These are phyloP conservation scores for Fusarium hainanense DNA, from an alignment of 2,329 filamentous ascomycete species.

Conservation along the genomic window DNA sequence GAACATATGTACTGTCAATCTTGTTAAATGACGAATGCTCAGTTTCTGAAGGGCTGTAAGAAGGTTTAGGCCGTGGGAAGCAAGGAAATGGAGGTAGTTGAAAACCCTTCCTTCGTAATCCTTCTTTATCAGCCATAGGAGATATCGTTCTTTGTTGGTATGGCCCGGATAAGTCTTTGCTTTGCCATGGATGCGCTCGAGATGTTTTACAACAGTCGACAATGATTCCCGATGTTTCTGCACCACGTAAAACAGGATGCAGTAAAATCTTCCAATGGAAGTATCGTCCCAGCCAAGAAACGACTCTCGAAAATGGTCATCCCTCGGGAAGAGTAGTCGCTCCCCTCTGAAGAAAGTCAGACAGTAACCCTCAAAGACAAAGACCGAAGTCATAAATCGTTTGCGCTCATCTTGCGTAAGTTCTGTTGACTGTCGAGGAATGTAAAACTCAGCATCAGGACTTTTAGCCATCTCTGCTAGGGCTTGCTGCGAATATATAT, in stretches of 20 bases:
- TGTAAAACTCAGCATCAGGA: background rate
- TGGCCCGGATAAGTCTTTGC: too few relatives aligned
- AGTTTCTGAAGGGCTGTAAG: background rate
- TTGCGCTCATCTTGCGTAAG: background rate
- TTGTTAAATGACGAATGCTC: too few relatives aligned
- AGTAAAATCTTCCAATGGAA: background rate
- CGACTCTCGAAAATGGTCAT: rapidly evolving
- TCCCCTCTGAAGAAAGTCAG: background rate
- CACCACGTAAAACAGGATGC: background rate
- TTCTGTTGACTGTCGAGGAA: background rate
- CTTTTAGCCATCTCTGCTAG: rapidly evolving
- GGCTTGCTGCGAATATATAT: background rate
- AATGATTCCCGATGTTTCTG: background rate
- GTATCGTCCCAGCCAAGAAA: background rate
- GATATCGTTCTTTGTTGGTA: too few relatives aligned
- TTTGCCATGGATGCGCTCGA: too few relatives aligned
- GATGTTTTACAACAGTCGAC: too few relatives aligned
- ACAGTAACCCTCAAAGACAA: background rate
- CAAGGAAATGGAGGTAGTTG: background rate
- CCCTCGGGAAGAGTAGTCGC: background rate
- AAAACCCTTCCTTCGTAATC: too few relatives aligned
- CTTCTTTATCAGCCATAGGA: too few relatives aligned
- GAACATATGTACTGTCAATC: background rate
- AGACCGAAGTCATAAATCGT: background rate
- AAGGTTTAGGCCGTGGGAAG: background rate